These are phyloP conservation scores for Wickerhamomyces alni DNA, from an alignment of 805 yeast species.

Conservation along the genomic window DNA sequence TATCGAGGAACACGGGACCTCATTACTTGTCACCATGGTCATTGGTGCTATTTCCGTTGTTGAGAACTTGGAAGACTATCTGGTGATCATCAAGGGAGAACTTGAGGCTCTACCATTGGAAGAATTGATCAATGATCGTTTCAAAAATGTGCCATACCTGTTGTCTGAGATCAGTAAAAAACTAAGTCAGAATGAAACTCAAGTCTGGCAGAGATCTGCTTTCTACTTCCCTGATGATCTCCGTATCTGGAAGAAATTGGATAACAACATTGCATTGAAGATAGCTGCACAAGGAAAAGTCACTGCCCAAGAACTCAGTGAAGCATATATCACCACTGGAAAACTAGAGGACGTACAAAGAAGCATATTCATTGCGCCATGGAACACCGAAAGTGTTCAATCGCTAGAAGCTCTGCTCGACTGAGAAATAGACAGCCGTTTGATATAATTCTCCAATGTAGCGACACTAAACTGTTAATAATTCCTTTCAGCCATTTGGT, in stretches of 20 bases:
- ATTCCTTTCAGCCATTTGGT: no score
- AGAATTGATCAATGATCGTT: constrained; percentile 44
- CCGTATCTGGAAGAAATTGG: constrained; percentile 64
- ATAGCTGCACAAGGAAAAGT: constrained; percentile 50
- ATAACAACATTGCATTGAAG: constrained; percentile 47
- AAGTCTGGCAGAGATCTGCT: constrained; percentile 64
- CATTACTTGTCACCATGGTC: constrained; percentile 60
- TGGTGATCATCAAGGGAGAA: constrained; percentile 62
- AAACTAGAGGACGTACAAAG: constrained; percentile 55
- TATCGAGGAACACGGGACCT: constrained; percentile 59
- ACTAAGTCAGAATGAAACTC: constrained; percentile 22
- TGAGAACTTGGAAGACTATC: constrained; percentile 52
- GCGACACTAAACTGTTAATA: no score
- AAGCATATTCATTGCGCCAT: constrained; percentile 60
- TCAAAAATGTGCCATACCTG: constrained; percentile 52
- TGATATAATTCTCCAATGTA: not conserved
- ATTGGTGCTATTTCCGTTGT: constrained; percentile 75
- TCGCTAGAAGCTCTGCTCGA: not conserved
- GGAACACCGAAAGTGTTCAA: constrained; percentile 21
- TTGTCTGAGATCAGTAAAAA: constrained; percentile 44
- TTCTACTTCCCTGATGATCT: constrained; percentile 68
- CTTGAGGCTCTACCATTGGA: constrained; percentile 43
- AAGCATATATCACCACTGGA: constrained; percentile 43
- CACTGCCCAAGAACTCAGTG: constrained; percentile 45
- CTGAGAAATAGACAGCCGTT: not conserved